A percentile compares a stretch with the other conserved stretches of the same genome.
Conservation (phyloP, 352 stramenopile species). For the Pythium diclinum region DNA sequence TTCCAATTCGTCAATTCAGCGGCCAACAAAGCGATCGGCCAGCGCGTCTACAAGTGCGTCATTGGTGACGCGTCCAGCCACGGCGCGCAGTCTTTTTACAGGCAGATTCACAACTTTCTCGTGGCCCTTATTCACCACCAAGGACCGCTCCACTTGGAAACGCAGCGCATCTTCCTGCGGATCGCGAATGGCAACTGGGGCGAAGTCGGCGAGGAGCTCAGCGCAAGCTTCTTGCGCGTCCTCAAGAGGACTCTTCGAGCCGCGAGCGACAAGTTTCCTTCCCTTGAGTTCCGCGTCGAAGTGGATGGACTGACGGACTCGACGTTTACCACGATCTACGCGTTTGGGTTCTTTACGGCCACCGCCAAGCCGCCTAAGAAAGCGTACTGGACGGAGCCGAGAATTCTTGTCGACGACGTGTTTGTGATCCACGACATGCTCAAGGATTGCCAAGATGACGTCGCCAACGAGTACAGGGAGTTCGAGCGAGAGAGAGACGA, state of each 20-base stretch:
- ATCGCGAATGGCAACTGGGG: background rate
- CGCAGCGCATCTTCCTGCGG: background rate
- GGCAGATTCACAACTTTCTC: background rate
- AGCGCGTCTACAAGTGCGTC: background rate
- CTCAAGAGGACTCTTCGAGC: background rate
- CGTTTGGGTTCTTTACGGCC: background rate
- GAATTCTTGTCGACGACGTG: background rate
- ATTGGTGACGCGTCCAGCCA: too few relatives aligned
- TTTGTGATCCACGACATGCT: background rate
- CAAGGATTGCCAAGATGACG: background rate
- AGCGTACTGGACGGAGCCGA: background rate
- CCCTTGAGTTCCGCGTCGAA: background rate
- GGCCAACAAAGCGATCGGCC: background rate
- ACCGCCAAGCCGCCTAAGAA: background rate
- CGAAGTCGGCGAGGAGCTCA: background rate
- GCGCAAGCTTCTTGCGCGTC: background rate
- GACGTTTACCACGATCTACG: background rate
- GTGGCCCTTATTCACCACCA: background rate
- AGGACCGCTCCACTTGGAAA: background rate
- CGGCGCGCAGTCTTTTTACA: background rate
- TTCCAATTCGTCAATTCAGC: background rate
- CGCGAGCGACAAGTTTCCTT: background rate
- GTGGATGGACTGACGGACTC: background rate
- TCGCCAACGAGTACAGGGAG: background rate
- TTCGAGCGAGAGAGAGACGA: background rate